Percentiles rank a stretch among this genome's conserved stretches.
Evolutionary conservation across 768 basidiomycete genomes (phyloP).

Genomic region (Mycena olivaceomarginata): DNA sequence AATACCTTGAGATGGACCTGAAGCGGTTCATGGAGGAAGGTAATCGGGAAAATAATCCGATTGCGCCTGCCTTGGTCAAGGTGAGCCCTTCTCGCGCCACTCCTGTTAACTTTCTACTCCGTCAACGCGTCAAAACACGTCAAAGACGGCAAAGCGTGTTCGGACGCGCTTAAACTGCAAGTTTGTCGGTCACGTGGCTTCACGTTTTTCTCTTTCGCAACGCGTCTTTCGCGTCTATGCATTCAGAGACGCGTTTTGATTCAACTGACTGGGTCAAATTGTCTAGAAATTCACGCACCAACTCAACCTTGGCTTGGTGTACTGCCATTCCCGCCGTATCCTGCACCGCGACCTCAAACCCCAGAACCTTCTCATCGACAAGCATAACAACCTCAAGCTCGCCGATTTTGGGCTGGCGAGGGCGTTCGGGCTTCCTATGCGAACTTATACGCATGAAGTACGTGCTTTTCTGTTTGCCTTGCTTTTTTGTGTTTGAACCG

Average conservation of each 20-base stretch:
- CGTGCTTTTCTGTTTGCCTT: constrained; percentile 43
- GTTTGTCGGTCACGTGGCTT: constrained; percentile 40
- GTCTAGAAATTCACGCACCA: constrained; percentile 96
- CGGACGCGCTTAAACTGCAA: constrained; percentile 21
- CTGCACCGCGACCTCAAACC: constrained; percentile 98
- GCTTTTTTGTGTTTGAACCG: neutral
- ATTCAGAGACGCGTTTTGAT: constrained; percentile 50
- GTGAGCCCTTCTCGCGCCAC: constrained; percentile 64
- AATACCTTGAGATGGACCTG: constrained; percentile 97
- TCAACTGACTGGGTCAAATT: constrained; percentile 35
- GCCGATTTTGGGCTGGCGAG: constrained; percentile 97
- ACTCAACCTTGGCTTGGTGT: constrained; percentile 92
- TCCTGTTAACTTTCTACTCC: constrained; percentile 14
- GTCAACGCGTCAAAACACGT: constrained; percentile 35
- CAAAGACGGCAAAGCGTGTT: constrained; percentile 18
- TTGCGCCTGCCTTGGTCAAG: constrained; percentile 86
- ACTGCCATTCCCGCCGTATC: constrained; percentile 96
- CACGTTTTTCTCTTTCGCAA: constrained; percentile 22
- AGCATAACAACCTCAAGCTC: constrained; percentile 92
- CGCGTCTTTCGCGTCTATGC: constrained; percentile 43
- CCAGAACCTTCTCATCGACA: constrained; percentile 96
- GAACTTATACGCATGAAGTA: constrained; percentile 99
- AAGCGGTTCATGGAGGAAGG: constrained; percentile 97
- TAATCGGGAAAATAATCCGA: constrained; percentile 81
- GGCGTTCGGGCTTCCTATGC: constrained; percentile 98